Base-by-base conservation (phyloP, 2,329 filamentous ascomycete species). In the Penicillium sp. region DNA sequence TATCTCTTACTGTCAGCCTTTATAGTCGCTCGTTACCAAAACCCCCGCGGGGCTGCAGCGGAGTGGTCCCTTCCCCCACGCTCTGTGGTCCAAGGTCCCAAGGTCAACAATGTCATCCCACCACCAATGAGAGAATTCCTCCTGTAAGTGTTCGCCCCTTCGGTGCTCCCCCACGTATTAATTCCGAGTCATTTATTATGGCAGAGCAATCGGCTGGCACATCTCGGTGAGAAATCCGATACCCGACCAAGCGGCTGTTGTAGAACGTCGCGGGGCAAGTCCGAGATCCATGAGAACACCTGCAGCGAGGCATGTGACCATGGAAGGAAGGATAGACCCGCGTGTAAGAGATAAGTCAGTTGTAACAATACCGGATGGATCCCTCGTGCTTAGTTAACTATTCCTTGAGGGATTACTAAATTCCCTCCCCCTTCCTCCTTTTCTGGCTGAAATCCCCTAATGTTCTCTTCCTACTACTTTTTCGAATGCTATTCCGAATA, bases 151-250 rank as follows among this genome's bases (percentile, higher is more conserved):
- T 6, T 36, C 43, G 50, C 16, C 4, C 33, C 37, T 22, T 46
- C 4, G 43, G 13, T 19, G 10, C 27, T 51, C 27, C 51, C 52
- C 54, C 60, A 64, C 70, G 70, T 69, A 71, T 50, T 57, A 67
- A 65, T 66, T 72, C 70, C 70, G 71, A 71, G 50, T 27, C 33
- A 50, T 37, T 36, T 50, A 24, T 6, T 22, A 47, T 2, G 41
- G 33, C 31, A 40, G n/a, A 31, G 22, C 10, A 46, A 41, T 44
- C 19, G 13, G 36, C 14, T 4, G 16, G 36, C 47, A 39, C 46
- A 33, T 36, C 59, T 70, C 69, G 69, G 70, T 47, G 56, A 67
- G 60, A 63, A 68, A 64, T 64, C 70, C 70, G 71, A 73, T 37
- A 64, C 47, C 67, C 70, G 67, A 53, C 36, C 51, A 57, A 10